Percentiles rank a stretch among this genome's conserved stretches.
Evolutionary conservation across 352 stramenopile genomes (phyloP).

Genomic region (Chrysophaeum taylorii): DNA sequence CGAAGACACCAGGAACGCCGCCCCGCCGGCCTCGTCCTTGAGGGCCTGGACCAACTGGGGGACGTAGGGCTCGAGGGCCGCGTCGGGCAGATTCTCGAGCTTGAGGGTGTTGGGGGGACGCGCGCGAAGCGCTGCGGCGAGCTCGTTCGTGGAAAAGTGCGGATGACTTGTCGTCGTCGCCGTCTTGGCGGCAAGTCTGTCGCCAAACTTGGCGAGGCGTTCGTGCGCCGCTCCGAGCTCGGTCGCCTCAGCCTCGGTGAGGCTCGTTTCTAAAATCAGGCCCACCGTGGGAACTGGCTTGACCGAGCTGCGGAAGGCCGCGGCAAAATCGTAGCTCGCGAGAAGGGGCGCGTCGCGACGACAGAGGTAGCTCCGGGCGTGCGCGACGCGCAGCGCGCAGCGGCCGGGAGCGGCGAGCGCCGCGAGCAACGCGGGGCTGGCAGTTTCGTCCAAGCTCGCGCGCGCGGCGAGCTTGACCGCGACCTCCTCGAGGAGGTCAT

Average conservation of each 20-base stretch:
- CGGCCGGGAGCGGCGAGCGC: background rate
- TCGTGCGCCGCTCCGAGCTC: background rate
- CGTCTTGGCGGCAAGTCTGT: no score
- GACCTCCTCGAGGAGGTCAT: background rate
- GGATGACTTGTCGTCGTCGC: no score
- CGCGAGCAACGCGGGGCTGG: no score
- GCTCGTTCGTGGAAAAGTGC: background rate
- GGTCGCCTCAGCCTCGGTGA: background rate
- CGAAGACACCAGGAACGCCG: no score
- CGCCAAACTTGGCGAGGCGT: background rate
- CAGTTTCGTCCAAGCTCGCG: no score
- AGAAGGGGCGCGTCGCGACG: background rate
- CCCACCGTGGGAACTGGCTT: background rate
- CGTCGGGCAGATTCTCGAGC: background rate
- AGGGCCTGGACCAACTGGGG: slow-evolving; percentile 7
- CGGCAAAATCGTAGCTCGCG: background rate
- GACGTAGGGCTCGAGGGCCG: background rate
- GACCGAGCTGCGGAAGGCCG: background rate
- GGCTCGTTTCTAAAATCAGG: background rate
- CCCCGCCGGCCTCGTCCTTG: slow-evolving; percentile 21
- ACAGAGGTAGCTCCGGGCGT: background rate
- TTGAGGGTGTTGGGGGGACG: background rate
- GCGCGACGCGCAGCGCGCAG: background rate
- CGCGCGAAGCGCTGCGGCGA: background rate
- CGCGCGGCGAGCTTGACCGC: background rate